Evolutionary conservation across 352 stramenopile species (phyloP).

Genomic region (Peronospora farinosa): DNA sequence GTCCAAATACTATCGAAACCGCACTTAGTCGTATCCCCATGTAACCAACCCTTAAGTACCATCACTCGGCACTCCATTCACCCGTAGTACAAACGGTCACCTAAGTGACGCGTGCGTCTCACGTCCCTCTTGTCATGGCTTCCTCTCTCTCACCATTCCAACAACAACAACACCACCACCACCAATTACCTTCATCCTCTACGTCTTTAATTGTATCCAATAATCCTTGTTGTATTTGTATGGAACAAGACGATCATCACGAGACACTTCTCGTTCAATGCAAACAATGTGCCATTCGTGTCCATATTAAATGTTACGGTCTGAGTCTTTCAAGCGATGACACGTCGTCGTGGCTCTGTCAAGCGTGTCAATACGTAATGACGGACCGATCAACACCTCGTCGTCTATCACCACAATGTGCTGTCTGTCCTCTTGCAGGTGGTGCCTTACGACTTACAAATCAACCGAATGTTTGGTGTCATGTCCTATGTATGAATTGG

Average conservation of each 20-base stretch:
- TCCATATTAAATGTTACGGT: slow-evolving; percentile 81
- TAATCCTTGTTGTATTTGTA: slow-evolving; percentile 59
- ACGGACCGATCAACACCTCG: neutral
- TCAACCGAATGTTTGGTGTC: slow-evolving; percentile 59
- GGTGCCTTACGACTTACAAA: slow-evolving; percentile 65
- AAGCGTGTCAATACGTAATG: slow-evolving; percentile 46
- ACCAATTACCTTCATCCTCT: no score
- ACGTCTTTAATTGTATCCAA: neutral
- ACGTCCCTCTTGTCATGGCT: no score
- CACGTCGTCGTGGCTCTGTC: slow-evolving; percentile 50
- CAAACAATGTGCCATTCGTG: slow-evolving; percentile 45
- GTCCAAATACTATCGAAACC: neutral
- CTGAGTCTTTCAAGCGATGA: slow-evolving; percentile 32
- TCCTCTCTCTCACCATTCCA: no score
- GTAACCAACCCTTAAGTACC: slow-evolving; percentile 4
- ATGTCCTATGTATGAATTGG: slow-evolving; percentile 84
- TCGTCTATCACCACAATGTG: slow-evolving; percentile 43
- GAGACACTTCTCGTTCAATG: slow-evolving; percentile 61
- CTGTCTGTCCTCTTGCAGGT: slow-evolving; percentile 59
- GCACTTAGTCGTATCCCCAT: neutral
- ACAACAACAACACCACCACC: no score
- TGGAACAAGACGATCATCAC: slow-evolving; percentile 58
- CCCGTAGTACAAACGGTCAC: no score
- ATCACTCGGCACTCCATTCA: neutral
- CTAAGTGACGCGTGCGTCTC: no score